Conservation (phyloP, 2,329 filamentous ascomycete species). For the Aspergillus viridinutans region DNA sequence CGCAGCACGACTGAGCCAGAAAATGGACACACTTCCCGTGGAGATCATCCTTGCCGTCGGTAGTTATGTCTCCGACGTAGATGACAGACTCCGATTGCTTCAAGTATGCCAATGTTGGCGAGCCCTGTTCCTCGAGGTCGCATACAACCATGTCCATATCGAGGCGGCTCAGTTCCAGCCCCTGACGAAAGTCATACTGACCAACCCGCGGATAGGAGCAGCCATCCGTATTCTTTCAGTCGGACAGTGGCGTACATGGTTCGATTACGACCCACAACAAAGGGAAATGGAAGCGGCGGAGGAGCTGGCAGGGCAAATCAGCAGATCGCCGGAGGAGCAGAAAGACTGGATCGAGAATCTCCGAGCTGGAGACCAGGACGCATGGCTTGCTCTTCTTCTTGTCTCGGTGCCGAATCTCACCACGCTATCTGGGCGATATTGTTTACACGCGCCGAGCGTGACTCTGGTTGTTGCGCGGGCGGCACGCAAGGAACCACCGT, state of each 20-base stretch:
- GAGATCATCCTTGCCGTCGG: slow-evolving; percentile 3
- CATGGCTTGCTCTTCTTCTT: slow-evolving; percentile 5
- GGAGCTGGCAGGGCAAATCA: not conserved
- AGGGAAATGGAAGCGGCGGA: not conserved
- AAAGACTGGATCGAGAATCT: not conserved
- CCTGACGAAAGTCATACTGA: not conserved
- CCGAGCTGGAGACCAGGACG: not conserved
- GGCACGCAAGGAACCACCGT: not conserved
- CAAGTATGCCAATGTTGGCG: slow-evolving; percentile 5
- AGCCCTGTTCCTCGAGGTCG: not conserved
- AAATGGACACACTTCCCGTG: not conserved
- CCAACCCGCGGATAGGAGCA: not conserved
- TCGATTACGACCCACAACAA: not conserved
- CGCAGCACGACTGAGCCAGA: not conserved
- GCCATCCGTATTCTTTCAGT: not conserved
- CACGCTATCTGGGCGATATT: not conserved
- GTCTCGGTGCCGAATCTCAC: not conserved
- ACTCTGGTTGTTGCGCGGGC: not conserved
- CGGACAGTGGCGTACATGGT: not conserved
- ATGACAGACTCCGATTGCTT: not conserved
- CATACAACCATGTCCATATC: not conserved
- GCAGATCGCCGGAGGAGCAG: not conserved
- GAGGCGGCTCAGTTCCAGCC: not conserved
- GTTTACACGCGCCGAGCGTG: not conserved
- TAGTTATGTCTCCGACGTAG: not conserved